A percentile compares a stretch with the other conserved stretches of the same genome.
Evolutionary conservation across 805 yeast genomes (phyloP).

Genomic region (Priceomyces fermenticarens): DNA sequence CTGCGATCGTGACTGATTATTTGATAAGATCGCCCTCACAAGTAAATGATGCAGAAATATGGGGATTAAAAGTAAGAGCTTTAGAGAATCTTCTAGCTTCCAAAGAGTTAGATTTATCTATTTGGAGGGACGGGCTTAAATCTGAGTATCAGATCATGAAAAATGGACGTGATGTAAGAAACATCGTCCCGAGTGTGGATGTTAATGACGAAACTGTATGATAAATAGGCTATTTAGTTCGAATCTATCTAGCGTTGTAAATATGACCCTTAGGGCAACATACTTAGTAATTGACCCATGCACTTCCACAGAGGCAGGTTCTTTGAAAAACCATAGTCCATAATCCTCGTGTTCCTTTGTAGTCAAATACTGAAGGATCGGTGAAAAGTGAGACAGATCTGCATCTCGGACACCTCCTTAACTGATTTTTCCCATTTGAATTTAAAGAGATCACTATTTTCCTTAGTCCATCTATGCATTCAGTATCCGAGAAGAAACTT

Average conservation of each 20-base stretch:
- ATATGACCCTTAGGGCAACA: background rate
- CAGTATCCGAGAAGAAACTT: constrained; percentile 17
- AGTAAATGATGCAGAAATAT: constrained; percentile 20
- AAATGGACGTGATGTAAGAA: constrained; percentile 18
- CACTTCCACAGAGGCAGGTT: constrained; percentile 75
- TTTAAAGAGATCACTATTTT: constrained; percentile 26
- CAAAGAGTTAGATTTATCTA: constrained; percentile 11
- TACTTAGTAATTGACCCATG: constrained; percentile 51
- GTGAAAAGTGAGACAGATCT: constrained; percentile 38
- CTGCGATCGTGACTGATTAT: constrained; percentile 19
- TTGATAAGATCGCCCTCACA: constrained; percentile 13
- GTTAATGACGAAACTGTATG: constrained; percentile 18
- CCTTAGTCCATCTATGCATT: constrained; percentile 36
- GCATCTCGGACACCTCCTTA: constrained; percentile 41
- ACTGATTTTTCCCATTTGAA: background rate
- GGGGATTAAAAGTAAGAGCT: constrained; percentile 19
- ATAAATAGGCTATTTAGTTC: background rate
- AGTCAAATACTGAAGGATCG: constrained; percentile 38
- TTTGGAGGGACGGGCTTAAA: constrained; percentile 21
- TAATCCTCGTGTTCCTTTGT: constrained; percentile 27
- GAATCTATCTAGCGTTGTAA: background rate
- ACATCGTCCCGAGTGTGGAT: constrained; percentile 20
- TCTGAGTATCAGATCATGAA: constrained; percentile 19
- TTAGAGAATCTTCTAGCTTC: constrained; percentile 20
- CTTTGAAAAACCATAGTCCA: constrained; percentile 71